Conservation (phyloP, 768 basidiomycete species). For the Pluteus cervinus region DNA sequence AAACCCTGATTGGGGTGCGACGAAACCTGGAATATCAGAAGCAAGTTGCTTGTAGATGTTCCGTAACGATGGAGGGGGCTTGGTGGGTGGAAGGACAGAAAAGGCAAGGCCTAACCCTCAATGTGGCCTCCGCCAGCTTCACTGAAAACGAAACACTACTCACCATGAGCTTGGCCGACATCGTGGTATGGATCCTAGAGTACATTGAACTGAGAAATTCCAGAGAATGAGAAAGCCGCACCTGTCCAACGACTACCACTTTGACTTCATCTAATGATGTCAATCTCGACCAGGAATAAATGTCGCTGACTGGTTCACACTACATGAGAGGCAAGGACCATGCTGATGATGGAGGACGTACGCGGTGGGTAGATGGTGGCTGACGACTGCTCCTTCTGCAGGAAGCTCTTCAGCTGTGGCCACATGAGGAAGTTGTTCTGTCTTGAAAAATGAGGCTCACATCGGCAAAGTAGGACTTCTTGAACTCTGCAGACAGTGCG, state of each 20-base stretch:
- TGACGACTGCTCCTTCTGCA: conserved; percentile 63
- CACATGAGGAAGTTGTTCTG: conserved; percentile 73
- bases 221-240: conserved; percentile 9
- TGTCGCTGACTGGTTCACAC: conserved; percentile 53
- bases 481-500: neutral
- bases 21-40: conserved; percentile 75
- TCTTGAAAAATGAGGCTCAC: conserved; percentile 71
- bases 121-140: conserved; percentile 9
- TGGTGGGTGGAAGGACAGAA: conserved; percentile 77
- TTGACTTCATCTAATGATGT: conserved; percentile 81
- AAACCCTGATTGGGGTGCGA: conserved; percentile 78
- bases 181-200: conserved; percentile 76
- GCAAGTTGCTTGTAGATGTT: conserved; percentile 91
- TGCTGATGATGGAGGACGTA: conserved; percentile 35
- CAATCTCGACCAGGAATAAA: conserved; percentile 90
- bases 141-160: conserved; percentile 16
- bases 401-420: conserved; percentile 61
- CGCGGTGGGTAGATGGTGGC: conserved; percentile 78
- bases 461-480: conserved; percentile 39
- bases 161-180: conserved; percentile 80
- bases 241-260: conserved; percentile 84
- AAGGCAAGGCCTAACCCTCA: conserved; percentile 67
- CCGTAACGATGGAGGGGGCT: conserved; percentile 72
- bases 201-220: neutral
- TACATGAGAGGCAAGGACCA: conserved; percentile 1